Percentiles rank a stretch among this genome's conserved stretches.
These are phyloP conservation scores for Naganishia friedmannii DNA, from an alignment of 768 basidiomycete genomes.

Conservation along the genomic window DNA sequence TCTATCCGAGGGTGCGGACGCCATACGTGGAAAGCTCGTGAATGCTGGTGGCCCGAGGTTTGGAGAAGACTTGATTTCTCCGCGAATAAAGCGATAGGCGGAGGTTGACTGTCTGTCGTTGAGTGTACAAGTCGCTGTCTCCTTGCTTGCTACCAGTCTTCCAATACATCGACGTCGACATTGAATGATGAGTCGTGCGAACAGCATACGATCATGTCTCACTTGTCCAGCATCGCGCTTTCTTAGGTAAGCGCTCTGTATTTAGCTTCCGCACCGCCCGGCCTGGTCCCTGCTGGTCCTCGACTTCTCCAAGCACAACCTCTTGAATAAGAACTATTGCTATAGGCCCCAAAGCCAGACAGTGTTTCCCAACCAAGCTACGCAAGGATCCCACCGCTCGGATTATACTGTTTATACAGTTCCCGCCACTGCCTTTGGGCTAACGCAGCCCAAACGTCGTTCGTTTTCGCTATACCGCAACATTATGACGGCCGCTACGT, in stretches of 20 bases:
- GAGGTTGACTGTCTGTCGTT: too few species aligned
- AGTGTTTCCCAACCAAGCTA: not conserved
- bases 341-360: not conserved
- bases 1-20: too few species aligned
- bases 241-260: not conserved
- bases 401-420: not conserved
- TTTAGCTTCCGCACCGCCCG: not conserved
- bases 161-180: too few species aligned
- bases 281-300: not conserved
- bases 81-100: too few species aligned
- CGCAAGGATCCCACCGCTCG: not conserved
- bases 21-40: too few species aligned
- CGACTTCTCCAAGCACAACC: not conserved
- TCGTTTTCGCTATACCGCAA: slow-evolving; percentile 4
- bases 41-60: too few species aligned
- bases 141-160: too few species aligned
- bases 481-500: slow-evolving; percentile 27
- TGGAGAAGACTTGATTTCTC: too few species aligned
- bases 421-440: slow-evolving; percentile 5
- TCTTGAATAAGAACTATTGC: not conserved
- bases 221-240: slow-evolving; percentile 7
- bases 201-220: slow-evolving; percentile 7
- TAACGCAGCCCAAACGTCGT: not conserved
- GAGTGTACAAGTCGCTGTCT: too few species aligned
- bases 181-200: too few species aligned